Base-by-base conservation (phyloP, 2,329 filamentous ascomycete species). In the Colletotrichum neosansevieriae region DNA sequence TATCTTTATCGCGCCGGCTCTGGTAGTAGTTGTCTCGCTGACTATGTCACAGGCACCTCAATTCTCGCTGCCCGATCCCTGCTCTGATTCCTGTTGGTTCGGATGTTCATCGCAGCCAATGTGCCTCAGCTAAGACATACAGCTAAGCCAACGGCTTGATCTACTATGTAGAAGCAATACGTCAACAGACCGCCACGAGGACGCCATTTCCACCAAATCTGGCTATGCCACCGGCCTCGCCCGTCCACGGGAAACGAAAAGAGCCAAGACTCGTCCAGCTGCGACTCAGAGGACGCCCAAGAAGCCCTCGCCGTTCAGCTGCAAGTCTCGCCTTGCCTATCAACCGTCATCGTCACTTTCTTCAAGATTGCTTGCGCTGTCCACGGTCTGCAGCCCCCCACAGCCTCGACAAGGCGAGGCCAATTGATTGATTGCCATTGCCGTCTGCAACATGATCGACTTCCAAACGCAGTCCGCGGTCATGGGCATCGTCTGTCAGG, bases 111-210 rank as follows among this genome's bases (percentile, higher is more conserved):
- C 36, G 29, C 53, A 13, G 34, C 29, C 6, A 29, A 29, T 29
- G 29, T 29, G 29, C 29, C 6, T 29, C 29, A 29, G 29, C 29
- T 6, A 7, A 29, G 29, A 29, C 4, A 53, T 36, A 17, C 32
- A 53, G 49, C 65, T 54, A 59, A 58, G 40, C 29, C 38, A 12
- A 36, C n/a, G 38, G 45, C 19, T 60, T 64, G 45, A 29, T 7
- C 45, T 24, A 24, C 24, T 5, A 24, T 5, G 24, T 65, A 58
- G 40, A 19, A 53, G 36, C 40, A 54, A 36, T 17, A 54, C 53
- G 47, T 60, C 60, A 64, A n/a, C 36, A 65, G 45, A 68, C 65
- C 65, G 54, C 65, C 65, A 56, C 61, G 21, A 54, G 51, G 40
- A 65, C 38, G 54, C 34, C 54, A 60, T 65, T 49, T 53, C 64